phyloP scores from a whole-genome alignment of 345 rosid species.

The Linum trigynum region DNA sequence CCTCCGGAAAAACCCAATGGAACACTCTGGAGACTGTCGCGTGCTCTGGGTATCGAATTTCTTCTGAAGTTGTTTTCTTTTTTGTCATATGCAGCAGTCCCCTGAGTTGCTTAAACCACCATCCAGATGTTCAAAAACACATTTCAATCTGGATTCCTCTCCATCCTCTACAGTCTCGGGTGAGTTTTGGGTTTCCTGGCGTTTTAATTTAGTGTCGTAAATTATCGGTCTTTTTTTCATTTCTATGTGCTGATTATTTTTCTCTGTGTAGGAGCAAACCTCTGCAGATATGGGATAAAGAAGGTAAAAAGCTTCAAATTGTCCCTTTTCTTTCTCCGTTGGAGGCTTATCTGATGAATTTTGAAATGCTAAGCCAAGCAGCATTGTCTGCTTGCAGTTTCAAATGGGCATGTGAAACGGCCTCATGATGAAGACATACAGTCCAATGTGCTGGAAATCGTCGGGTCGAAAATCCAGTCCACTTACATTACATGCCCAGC shows the following conservation, averaged over 20 bases:
- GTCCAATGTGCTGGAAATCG: conserved; percentile 79
- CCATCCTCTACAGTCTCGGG: conserved; percentile 80
- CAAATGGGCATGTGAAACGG: conserved; percentile 76
- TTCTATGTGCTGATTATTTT: background rate
- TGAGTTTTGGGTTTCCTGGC: conserved; percentile 9
- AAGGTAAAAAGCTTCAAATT: conserved; percentile 29
- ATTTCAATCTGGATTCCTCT: conserved; percentile 79
- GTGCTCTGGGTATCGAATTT: background rate
- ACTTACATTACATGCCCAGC: conserved; percentile 89
- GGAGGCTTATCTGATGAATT: background rate
- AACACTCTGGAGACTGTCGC: background rate
- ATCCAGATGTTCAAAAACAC: conserved; percentile 67
- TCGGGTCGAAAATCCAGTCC: conserved; percentile 80
- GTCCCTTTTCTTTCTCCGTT: background rate
- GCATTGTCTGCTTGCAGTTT: conserved; percentile 37
- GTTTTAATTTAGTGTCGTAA: background rate
- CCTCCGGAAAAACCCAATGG: background rate
- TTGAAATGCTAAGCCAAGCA: background rate
- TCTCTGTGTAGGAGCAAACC: conserved; percentile 47
- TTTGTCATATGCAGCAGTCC: background rate
- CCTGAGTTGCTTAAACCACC: background rate
- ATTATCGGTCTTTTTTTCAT: background rate
- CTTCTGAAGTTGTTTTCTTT: background rate
- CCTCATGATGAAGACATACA: conserved; percentile 84
- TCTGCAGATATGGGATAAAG: conserved; percentile 84